These are phyloP conservation scores for Scutellaria minor DNA, from an alignment of 257 asterid genomes.

Conservation along the genomic window DNA sequence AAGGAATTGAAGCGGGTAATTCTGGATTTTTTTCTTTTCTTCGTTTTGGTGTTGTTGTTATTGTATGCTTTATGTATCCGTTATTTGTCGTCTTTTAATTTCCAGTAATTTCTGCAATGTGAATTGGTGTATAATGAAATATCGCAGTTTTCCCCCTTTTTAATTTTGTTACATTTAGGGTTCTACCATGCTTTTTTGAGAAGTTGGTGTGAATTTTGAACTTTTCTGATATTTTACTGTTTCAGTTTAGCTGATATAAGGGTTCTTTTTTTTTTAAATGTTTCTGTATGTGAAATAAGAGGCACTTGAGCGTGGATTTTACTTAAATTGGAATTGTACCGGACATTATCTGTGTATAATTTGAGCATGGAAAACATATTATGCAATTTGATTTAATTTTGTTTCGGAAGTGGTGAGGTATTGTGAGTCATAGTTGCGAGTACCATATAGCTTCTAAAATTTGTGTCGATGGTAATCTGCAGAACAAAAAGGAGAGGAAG, in stretches of 20 bases:
- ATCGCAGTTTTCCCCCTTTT: not conserved
- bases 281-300: constrained; percentile 11
- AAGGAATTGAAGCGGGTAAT: constrained; percentile 90
- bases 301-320: not conserved
- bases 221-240: not conserved
- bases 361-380: constrained; percentile 9
- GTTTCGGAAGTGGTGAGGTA: not conserved
- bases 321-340: not conserved
- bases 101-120: not conserved
- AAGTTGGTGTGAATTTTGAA: not conserved
- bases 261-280: not conserved
- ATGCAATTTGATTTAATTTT: not conserved
- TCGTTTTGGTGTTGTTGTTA: not conserved
- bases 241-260: no score
- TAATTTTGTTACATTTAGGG: not conserved
- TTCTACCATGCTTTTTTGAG: not conserved
- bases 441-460: constrained; percentile 14
- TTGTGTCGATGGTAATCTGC: constrained; percentile 29
- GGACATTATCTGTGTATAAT: not conserved
- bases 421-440: constrained; percentile 12
- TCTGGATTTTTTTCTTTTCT: not conserved
- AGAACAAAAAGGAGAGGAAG: constrained; percentile 96
- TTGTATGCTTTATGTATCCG: not conserved
- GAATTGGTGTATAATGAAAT: not conserved
- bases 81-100: not conserved